Conservation (phyloP, 805 yeast species). For the Candida rishiriensis region DNA sequence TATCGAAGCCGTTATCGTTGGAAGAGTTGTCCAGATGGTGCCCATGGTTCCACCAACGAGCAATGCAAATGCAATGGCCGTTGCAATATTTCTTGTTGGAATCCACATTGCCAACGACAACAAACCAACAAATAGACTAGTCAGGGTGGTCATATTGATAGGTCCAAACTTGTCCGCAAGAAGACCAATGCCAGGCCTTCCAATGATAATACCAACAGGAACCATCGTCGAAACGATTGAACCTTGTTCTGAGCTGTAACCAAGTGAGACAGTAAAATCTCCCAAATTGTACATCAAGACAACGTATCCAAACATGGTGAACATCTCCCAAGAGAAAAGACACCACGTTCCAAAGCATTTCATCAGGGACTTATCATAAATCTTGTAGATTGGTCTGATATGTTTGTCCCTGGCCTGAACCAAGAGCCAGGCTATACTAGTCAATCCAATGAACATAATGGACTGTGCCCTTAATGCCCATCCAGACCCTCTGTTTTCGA, state of each 20-base stretch:
- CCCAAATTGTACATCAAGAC: slow-evolving; percentile 54
- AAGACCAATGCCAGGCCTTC: slow-evolving; percentile 53
- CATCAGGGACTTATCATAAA: slow-evolving; percentile 40
- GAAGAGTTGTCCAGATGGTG: slow-evolving; percentile 50
- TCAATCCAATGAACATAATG: slow-evolving; percentile 33
- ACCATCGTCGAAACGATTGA: slow-evolving; percentile 57
- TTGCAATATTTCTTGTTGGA: slow-evolving; percentile 53
- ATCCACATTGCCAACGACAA: slow-evolving; percentile 50
- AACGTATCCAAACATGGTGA: slow-evolving; percentile 58
- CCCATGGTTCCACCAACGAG: slow-evolving; percentile 59
- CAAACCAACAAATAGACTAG: slow-evolving; percentile 36
- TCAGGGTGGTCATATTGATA: slow-evolving; percentile 38
- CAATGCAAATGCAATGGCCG: slow-evolving; percentile 48
- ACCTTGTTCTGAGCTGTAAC: slow-evolving; percentile 51
- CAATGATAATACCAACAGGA: slow-evolving; percentile 50
- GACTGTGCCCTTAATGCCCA: slow-evolving; percentile 52
- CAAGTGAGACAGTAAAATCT: slow-evolving; percentile 56
- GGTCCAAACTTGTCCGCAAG: slow-evolving; percentile 50
- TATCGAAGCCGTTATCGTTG: slow-evolving; percentile 47
- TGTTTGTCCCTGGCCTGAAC: slow-evolving; percentile 35
- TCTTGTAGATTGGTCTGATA: slow-evolving; percentile 31
- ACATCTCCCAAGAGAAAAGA: slow-evolving; percentile 36
- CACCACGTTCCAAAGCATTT: slow-evolving; percentile 31
- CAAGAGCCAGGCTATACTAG: slow-evolving; percentile 30
- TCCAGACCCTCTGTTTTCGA: slow-evolving; percentile 32